phyloP scores from a whole-genome alignment of 2,329 filamentous ascomycete genomes.

The Aspergillus sp. region DNA sequence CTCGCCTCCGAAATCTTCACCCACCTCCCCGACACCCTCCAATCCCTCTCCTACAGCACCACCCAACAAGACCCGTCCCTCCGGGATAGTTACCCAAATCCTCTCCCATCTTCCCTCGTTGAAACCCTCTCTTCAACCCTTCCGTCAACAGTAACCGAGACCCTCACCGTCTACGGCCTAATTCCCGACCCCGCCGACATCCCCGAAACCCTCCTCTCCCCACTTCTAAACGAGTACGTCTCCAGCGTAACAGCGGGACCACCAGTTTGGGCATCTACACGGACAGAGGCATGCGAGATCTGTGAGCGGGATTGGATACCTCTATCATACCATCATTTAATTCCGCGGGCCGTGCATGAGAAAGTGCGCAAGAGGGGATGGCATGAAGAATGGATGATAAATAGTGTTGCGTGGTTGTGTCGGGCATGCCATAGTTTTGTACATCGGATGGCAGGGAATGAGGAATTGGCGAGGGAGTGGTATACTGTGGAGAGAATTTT shows the following conservation, averaged over 20 bases:
- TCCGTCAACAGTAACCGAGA: constrained; percentile 58
- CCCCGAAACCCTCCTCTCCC: constrained; percentile 50
- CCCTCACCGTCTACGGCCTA: constrained; percentile 60
- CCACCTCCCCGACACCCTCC: constrained; percentile 55
- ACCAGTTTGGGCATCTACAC: constrained; percentile 55
- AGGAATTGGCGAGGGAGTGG: constrained; percentile 66
- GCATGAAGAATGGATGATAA: constrained; percentile 67
- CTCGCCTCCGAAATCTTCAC: constrained; percentile 64
- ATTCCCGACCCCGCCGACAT: constrained; percentile 44
- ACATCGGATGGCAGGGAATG: constrained; percentile 66
- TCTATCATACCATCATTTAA: constrained; percentile 77
- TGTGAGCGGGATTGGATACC: constrained; percentile 68
- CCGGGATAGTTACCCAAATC: constrained; percentile 48
- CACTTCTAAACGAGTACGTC: constrained; percentile 59
- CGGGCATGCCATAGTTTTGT: constrained; percentile 78
- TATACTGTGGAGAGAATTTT: constrained; percentile 67
- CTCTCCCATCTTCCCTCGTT: constrained; percentile 48
- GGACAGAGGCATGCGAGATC: constrained; percentile 61
- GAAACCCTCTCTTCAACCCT: constrained; percentile 49
- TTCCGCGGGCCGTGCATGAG: constrained; percentile 69
- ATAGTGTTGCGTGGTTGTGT: constrained; percentile 81
- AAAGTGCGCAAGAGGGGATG: constrained; percentile 71
- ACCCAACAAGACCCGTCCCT: constrained; percentile 47
- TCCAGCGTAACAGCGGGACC: constrained; percentile 53
- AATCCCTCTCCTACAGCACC: constrained; percentile 54